Base-by-base conservation (phyloP, 192 early-diverging fungal genomes). In the Cetraspora pellucida region DNA sequence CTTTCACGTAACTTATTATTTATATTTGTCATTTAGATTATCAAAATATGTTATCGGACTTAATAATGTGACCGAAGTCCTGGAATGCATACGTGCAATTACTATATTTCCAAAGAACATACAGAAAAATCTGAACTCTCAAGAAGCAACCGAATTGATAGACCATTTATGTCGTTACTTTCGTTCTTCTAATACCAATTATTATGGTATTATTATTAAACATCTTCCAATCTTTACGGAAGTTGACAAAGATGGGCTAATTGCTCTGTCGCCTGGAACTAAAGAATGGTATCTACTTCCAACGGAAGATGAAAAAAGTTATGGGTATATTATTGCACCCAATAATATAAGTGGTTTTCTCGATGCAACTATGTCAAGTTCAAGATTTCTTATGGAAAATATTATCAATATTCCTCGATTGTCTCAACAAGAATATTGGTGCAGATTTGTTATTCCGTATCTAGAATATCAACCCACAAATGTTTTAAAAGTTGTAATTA, bases 151-250 rank as follows among this genome's bases (percentile, higher is more conserved):
- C 7, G n/a, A 28, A 3, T n/a, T 65, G 17, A n/a, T 65, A 44
- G 63, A 65, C 1, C n/a, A 65, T 65, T 21, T 65, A n/a, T 65
- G 30, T 65, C n/a, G 10, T 65, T n/a, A 65, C 10, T 65, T 43
- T 19, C 30, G 19, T n/a, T 10, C n/a, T 43, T 17, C 30, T 23
- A 43, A 37, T 10, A 44, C n/a, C 10, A 30, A 37, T 43, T 1
- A 37, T 4, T 7, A 14, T n/a, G 6, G 43, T 16, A 7, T 23
- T 2, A 65, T 68, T 47, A 47, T 68, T 14, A 68, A 68, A 25
- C 11, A 68, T 68, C 66, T 68, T 16, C 66, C 66, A 17, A 68
- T 68, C 13, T 68, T 47, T 68, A 49, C 23, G 11, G 45, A 49
- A 49, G 45, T 68, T 14, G 66, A 23, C 16, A 8, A 68, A 13